Conservation (phyloP, 148 eudicot genomes). For the Camellia japonica region DNA sequence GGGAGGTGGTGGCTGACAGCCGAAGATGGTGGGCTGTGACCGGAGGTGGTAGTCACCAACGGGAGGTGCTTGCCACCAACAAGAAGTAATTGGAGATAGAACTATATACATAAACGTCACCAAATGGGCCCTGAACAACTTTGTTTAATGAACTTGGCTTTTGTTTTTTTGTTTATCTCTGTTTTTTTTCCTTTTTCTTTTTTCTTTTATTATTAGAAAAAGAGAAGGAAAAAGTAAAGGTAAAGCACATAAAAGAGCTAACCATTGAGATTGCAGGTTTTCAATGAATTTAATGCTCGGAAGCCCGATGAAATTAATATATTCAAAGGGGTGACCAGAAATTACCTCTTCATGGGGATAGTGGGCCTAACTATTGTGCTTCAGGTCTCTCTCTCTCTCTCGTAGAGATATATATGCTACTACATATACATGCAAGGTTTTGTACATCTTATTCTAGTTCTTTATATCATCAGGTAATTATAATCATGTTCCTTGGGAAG, state of each 20-base stretch:
- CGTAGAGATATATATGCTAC: not conserved
- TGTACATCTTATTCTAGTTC: not conserved
- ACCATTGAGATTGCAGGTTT: constrained; percentile 44
- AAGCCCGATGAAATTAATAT: constrained; percentile 87
- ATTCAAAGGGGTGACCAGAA: constrained; percentile 69
- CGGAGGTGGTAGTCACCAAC: too few species aligned
- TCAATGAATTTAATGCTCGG: constrained; percentile 94
- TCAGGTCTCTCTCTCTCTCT: constrained; percentile 49
- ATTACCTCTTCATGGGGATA: constrained; percentile 73
- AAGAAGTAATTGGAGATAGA: too few species aligned
- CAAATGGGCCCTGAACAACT: too few species aligned
- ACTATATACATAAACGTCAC: too few species aligned
- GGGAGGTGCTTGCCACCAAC: too few species aligned
- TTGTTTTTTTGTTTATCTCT: not conserved
- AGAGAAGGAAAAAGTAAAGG: too few species aligned
- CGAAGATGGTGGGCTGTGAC: too few species aligned
- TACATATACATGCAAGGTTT: not conserved
- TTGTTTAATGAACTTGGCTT: too few species aligned
- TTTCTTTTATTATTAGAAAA: too few species aligned
- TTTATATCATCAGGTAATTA: constrained; percentile 45
- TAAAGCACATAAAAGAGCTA: not conserved
- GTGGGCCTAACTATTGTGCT: constrained; percentile 64
- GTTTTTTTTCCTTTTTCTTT: not conserved
- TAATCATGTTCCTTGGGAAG: constrained; percentile 83
- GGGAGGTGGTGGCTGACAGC: too few species aligned